Evolutionary conservation across 331 rosid species (phyloP), one percentile per base, ranked within the genome.

Genomic region (Malus hybrid): DNA sequence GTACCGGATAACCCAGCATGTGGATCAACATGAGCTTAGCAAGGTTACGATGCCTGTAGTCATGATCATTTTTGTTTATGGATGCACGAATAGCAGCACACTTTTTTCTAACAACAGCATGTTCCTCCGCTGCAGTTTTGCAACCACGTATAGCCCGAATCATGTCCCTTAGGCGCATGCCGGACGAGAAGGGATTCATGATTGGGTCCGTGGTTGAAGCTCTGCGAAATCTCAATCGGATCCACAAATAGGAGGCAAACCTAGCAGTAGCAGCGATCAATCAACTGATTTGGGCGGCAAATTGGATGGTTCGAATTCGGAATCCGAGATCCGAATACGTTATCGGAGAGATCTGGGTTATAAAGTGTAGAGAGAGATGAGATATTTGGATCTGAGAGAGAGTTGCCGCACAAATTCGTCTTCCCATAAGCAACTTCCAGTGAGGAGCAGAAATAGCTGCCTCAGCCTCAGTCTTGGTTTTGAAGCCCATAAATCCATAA

Each of bases 81-180:
- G 99, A 72, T 62, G 91, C 88, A 79, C 99, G 97, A 72, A 95
- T 95, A 69, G 97, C 96, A 73, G 99, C 98, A 74, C 99, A 90
- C 79, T 95, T 97, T 90, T 95, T 95, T 84, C 99, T 86, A 74
- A 95, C 89, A 70, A 92, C 97, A 67, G 84, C 96, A 36, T 97
- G 97, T 69, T 95, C 99, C 89, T 95, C 99, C 44, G 99, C 97
- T 36, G 99, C 99, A 83, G 99, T 95, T 89, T 95, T 95, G 82
- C 97, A 89, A 75, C 98, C 93, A 77, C 99, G 97, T 76, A 95
- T 85, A 75, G 99, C 89, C 82, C 99, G 97, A 78, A 95, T 95
- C 99, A 95, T 95, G 88, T 95, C 99, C 96, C 99, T 86, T 79
- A 94, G 87, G 64, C 99, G 97, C 78, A 97, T 94, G 24, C 96